phyloP scores from a whole-genome alignment of 208 protist species.

The Leishmania mexicana region DNA sequence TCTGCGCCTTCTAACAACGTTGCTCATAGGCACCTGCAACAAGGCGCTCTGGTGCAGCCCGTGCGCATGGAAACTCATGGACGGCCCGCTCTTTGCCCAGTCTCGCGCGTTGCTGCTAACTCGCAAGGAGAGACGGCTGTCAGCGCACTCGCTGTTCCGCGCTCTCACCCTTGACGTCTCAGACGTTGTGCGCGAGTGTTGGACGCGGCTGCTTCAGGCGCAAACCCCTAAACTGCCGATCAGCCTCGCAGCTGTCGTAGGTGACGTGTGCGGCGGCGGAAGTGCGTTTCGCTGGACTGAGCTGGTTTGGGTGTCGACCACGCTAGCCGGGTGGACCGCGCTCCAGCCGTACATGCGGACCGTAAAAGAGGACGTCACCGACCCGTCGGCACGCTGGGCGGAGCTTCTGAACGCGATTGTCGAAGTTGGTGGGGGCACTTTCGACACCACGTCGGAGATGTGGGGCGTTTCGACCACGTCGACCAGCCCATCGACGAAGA shows the following conservation, averaged over 20 bases:
- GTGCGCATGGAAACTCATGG: constrained; percentile 9
- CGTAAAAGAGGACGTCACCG: not conserved
- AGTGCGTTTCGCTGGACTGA: constrained; percentile 4
- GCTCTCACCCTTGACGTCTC: not conserved
- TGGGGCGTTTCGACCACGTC: not conserved
- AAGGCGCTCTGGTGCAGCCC: not conserved
- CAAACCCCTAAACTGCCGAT: constrained; percentile 2
- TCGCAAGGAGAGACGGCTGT: not conserved
- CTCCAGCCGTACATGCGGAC: constrained; percentile 18
- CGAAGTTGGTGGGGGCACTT: not conserved
- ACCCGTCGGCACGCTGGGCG: not conserved
- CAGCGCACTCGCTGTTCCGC: not conserved
- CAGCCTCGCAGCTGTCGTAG: not conserved
- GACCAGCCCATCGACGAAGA: too few relatives aligned
- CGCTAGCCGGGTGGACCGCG: constrained; percentile 16
- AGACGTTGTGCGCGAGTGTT: constrained; percentile 7
- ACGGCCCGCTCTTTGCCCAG: constrained; percentile 12
- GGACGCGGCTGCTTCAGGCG: constrained; percentile 4
- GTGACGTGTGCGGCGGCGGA: constrained; percentile 1
- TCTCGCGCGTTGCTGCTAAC: not conserved
- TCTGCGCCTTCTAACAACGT: constrained; percentile 16
- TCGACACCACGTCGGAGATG: not conserved
- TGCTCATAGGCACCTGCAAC: not conserved
- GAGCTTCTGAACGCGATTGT: constrained; percentile 21
- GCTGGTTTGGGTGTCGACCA: constrained; percentile 19